Conservation (phyloP, 2,329 filamentous ascomycete species). For the Catunica adiposa region DNA sequence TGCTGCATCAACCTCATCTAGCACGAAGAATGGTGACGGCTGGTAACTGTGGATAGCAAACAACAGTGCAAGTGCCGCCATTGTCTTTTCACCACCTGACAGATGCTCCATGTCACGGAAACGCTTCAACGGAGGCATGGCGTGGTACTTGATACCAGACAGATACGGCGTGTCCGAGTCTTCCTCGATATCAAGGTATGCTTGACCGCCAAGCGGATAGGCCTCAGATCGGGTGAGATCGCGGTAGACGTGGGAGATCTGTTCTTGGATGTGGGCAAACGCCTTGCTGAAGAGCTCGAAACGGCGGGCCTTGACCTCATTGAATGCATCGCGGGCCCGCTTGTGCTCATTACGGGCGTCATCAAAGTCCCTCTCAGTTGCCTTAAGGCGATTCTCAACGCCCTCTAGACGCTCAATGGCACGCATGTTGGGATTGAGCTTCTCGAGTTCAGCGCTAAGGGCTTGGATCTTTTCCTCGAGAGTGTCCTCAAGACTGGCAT, state of each 20-base stretch:
- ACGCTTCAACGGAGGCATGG: conserved; percentile 94
- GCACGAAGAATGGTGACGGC: conserved; percentile 89
- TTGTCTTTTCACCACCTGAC: conserved; percentile 95
- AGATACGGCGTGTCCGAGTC: conserved; percentile 94
- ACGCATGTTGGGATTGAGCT: conserved; percentile 92
- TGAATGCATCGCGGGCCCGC: conserved; percentile 66
- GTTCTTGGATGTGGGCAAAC: conserved; percentile 84
- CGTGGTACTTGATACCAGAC: conserved; percentile 92
- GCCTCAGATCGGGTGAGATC: conserved; percentile 79
- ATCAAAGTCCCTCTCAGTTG: conserved; percentile 80
- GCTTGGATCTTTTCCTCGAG: conserved; percentile 62
- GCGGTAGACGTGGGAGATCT: conserved; percentile 86
- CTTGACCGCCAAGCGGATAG: conserved; percentile 83
- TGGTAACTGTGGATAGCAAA: conserved; percentile 97
- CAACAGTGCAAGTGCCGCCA: conserved; percentile 87
- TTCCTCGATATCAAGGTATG: conserved; percentile 80
- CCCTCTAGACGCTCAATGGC: conserved; percentile 81
- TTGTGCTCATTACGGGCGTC: conserved; percentile 60
- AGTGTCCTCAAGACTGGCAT: conserved; percentile 54
- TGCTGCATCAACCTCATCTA: conserved; percentile 94
- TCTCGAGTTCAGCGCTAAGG: conserved; percentile 67
- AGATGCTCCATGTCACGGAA: conserved; percentile 99
- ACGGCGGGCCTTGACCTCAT: conserved; percentile 62
- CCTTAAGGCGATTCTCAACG: conserved; percentile 65
- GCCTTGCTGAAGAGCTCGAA: conserved; percentile 90